A percentile compares a stretch with the other conserved stretches of the same genome.
phyloP scores from a whole-genome alignment of 345 rosid genomes.

The Sapria himalayana region DNA sequence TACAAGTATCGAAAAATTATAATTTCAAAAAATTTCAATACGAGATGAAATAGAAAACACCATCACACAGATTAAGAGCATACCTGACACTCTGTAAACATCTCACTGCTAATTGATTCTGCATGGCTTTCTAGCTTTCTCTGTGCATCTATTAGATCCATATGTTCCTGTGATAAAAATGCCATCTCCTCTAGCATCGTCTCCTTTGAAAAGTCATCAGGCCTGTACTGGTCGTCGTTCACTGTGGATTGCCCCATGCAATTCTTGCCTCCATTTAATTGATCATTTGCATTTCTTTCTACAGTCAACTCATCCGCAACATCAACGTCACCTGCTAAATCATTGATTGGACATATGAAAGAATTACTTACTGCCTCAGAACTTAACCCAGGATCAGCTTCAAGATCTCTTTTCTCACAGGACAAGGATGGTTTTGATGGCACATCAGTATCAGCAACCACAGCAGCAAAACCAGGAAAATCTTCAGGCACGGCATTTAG shows the following conservation, averaged over 20 bases:
- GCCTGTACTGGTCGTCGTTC: conserved; percentile 11
- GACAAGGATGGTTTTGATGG: conserved; percentile 5
- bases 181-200: conserved; percentile 58
- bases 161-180: conserved; percentile 31
- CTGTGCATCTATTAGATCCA: conserved; percentile 53
- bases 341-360: conserved; percentile 11
- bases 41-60: too few relatives aligned
- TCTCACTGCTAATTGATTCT: conserved; percentile 84
- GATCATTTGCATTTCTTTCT: conserved; percentile 12
- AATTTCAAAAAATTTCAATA: too few relatives aligned
- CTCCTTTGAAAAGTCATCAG: conserved; percentile 21
- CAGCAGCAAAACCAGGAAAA: conserved; percentile 8
- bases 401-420: conserved; percentile 12
- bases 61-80: conserved; percentile 8
- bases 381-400: conserved; percentile 14
- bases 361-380: too few relatives aligned
- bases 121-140: conserved; percentile 82
- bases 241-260: conserved; percentile 9
- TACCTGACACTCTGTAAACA: conserved; percentile 93
- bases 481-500: conserved; percentile 12
- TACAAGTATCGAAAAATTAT: too few relatives aligned
- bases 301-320: conserved; percentile 12
- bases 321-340: conserved; percentile 10
- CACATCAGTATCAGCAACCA: conserved; percentile 10
- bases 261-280: conserved; percentile 5